Evolutionary conservation across 495 filamentous ascomycete genomes (phyloP), one percentile per base, ranked within the genome.

Genomic region (Hypoxylon cercidicola): DNA sequence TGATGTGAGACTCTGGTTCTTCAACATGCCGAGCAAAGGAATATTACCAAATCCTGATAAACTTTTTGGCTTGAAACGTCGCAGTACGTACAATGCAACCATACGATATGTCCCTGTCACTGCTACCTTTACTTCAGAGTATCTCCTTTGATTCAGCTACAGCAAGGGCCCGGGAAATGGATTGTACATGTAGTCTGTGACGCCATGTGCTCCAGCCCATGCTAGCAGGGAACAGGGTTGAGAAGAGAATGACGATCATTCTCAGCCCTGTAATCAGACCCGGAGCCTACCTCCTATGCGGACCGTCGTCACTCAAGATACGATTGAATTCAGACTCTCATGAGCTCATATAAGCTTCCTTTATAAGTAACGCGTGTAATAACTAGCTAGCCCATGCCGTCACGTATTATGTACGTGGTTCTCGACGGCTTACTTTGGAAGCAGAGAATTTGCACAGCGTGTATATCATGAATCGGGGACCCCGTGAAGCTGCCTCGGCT

Each of bases 161-260:
- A 41, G n/a, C 39, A 16, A n/a, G 39, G 39, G 15, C 35, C 35
- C 10, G 35, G 35, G 43, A 23, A 21, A 28, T 20, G 21, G 45
- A 30, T 28, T 12, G 7, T 15, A 50, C 25, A 28, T 28, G 25
- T 7, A 28, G 25, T 28, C 3, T 7, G 21, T 10, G 21, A 5
- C 21, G 56, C 57, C 57, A 60, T 60, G 57, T 62, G 58, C 43
- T 41, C 21, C 32, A 54, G 50, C 48, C n/a, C 57, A 53, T 60
- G 48, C 19, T 47, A 12, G 40, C 48, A 60, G 40, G 57, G 48
- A 32, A 30, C 8, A 40, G 40, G 39, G 39, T 20, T 15, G 39
- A 20, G 48, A 39, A 21, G 10, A 51, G 18, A 30, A 20, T 2
- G 46, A 15, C 3, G 55, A 43, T 50, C 55, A 16, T 3, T 23